Evolutionary conservation across 2,329 filamentous ascomycete species (phyloP), one percentile per base, ranked within the genome.

Genomic region (Sporothrix luriei): DNA sequence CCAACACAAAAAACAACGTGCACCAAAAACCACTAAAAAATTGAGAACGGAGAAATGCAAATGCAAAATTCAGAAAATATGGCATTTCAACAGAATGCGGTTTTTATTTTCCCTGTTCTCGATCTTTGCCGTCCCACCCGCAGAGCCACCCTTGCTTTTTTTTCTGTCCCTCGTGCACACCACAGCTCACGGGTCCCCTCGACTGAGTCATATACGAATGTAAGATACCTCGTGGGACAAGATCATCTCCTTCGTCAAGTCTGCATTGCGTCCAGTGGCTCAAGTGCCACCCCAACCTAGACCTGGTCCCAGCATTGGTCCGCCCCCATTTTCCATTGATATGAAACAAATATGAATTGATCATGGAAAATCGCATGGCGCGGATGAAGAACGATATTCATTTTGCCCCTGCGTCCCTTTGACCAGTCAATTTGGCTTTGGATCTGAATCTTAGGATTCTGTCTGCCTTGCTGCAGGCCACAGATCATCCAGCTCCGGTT

Each of bases 11-110:
- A 54, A 11, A 38, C 48, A 33, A 33, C 29, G 29, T 33, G 3
- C 5, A 6, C 5, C 29, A 33, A 33, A 6, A 33, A 33, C 33
- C 33, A 33, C 33, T 33, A 33, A 4, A 33, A 33, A 33, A 33
- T 6, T 33, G 4, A 33, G 33, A 9, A 43, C 40, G 14, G 52
- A 57, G 21, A 57, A 57, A 55, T 48, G 43, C 11, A 16, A 57
- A 14, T 29, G 21, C n/a, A 19, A 16, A 57, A 14, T 29, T 38
- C n/a, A 19, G 13, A 33, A 40, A 43, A 46, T 43, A 68, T 68
- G 67, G 67, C 67, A 68, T 62, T 68, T 43, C 54, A 46, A 29
- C 33, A 64, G 38, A 68, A 62, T 68, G 55, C 67, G 46, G 55
- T 54, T 54, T 64, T 68, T 68, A 33, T 24, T 5, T 54, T 62